phyloP scores from a whole-genome alignment of 1,139 yeast species.

The Tardiomyces digboiensis region DNA sequence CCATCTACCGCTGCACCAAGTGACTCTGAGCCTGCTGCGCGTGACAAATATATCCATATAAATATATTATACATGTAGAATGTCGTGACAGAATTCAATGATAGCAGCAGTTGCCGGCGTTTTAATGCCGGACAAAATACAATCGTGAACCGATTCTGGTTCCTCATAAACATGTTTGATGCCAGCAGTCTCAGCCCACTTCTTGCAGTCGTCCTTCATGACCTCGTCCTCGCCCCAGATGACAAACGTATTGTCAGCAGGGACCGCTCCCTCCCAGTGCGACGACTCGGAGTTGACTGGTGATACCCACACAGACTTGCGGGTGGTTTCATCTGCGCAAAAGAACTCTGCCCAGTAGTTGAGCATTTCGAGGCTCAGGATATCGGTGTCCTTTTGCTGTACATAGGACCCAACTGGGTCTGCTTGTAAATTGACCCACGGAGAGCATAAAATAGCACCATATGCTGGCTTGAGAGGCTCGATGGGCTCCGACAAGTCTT shows the following conservation, averaged over 20 bases:
- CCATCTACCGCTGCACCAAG: no score
- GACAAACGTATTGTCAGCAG: slow-evolving; percentile 23
- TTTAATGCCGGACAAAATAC: slow-evolving; percentile 9
- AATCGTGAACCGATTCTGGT: slow-evolving; percentile 14
- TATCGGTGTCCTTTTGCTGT: slow-evolving; percentile 18
- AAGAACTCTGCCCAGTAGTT: slow-evolving; percentile 25
- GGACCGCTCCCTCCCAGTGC: slow-evolving; percentile 29
- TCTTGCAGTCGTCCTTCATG: slow-evolving; percentile 22
- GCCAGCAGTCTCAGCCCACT: slow-evolving; percentile 6
- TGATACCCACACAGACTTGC: slow-evolving; percentile 6
- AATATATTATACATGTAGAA: no score
- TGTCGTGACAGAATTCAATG: neutral
- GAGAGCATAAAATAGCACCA: slow-evolving; percentile 3
- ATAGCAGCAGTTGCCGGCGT: neutral
- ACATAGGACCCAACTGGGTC: slow-evolving; percentile 21
- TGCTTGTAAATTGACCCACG: slow-evolving; percentile 5
- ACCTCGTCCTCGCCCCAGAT: slow-evolving; percentile 35
- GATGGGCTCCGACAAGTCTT: neutral
- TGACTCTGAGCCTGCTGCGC: no score
- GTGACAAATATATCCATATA: no score
- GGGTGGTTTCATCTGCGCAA: slow-evolving; percentile 17
- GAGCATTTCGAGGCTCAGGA: slow-evolving; percentile 7
- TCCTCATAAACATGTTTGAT: slow-evolving; percentile 9
- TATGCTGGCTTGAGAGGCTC: neutral
- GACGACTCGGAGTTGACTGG: slow-evolving; percentile 10